Percentiles rank a stretch among this genome's conserved stretches.
Conservation (phyloP, 192 early-diverging fungal species). For the Phycomyces blakesleeanus region DNA sequence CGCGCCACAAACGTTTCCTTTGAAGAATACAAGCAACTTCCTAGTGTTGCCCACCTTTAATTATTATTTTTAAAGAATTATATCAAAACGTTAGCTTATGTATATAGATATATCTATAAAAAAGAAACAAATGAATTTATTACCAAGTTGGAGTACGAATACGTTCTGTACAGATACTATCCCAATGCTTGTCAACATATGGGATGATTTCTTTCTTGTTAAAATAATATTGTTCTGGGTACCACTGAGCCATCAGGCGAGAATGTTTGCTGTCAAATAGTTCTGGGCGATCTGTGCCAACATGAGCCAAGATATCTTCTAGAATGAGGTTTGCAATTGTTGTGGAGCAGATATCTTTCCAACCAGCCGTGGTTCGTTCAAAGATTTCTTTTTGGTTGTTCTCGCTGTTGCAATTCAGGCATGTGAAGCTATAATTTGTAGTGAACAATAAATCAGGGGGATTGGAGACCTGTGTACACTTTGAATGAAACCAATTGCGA, state of each 20-base stretch:
- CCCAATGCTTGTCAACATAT: conserved; percentile 63
- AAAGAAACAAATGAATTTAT: background rate
- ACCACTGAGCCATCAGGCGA: conserved; percentile 32
- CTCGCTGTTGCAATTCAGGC: conserved; percentile 40
- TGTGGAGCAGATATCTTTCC: conserved; percentile 63
- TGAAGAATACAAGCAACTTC: conserved; percentile 59
- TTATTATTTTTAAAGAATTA: background rate
- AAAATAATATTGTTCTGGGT: conserved; percentile 53
- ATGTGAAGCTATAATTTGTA: conserved; percentile 60
- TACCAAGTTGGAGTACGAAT: conserved; percentile 61
- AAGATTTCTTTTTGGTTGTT: conserved; percentile 41
- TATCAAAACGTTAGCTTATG: too few species aligned
- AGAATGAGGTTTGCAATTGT: conserved; percentile 61
- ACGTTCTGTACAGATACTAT: conserved; percentile 58
- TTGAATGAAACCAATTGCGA: conserved; percentile 62
- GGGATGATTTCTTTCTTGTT: conserved; percentile 66
- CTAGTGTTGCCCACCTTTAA: conserved; percentile 60
- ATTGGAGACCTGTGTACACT: conserved; percentile 43
- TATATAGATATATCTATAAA: conserved; percentile 9
- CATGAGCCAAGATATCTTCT: conserved; percentile 39
- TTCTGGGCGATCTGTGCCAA: conserved; percentile 16
- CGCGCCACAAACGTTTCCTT: conserved; percentile 56
- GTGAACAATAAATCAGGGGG: conserved; percentile 52
- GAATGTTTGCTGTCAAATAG: conserved; percentile 35
- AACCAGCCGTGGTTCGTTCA: conserved; percentile 57